Base-by-base conservation (phyloP, 768 basidiomycete genomes). In the Hericium erinaceus region DNA sequence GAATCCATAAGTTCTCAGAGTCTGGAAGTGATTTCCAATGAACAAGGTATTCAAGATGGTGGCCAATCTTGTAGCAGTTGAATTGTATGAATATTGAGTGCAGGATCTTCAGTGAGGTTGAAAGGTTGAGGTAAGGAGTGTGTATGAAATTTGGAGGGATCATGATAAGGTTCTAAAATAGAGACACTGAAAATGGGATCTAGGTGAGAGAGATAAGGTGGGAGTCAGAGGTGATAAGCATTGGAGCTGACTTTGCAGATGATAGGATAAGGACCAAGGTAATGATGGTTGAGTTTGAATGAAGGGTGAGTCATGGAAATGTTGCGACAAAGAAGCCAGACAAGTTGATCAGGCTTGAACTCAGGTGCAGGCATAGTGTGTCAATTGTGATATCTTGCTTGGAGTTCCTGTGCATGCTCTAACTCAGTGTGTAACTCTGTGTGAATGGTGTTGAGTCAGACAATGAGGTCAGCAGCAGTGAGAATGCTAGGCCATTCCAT, bases 121-220 rank as follows among this genome's bases (percentile, higher is more conserved):
- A 58, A 44, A 69, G 69, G 10, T 65, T 41, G 41, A 69, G 72
- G 52, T 73, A 70, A n/a, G n/a, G n/a, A n/a, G n/a, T n/a, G n/a
- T n/a, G n/a, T n/a, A n/a, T n/a, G n/a, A n/a, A n/a, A n/a, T 37
- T 68, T 57, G 11, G 70, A 70, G 24, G 74, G 73, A 49, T 68
- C 66, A 6, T 57, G 52, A 50, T 58, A 61, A 5, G 57, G 62
- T 51, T 68, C 58, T 1, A 69, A 66, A 39, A 73, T 71, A 4
- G 70, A 73, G 24, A 67, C 66, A 58, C 75, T 65, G 64, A 77
- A 75, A 10, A 75, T 70, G 22, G 72, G 73, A 39, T 75, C 70
- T 10, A 76, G 63, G 15, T 54, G 53, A 6, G 68, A 68, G 26
- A 76, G 61, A 20, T 67, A 65, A 2, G 63, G 48, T 15, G 74